Conservation (phyloP, 2,329 filamentous ascomycete genomes). For the Aspergillus intermedius region DNA sequence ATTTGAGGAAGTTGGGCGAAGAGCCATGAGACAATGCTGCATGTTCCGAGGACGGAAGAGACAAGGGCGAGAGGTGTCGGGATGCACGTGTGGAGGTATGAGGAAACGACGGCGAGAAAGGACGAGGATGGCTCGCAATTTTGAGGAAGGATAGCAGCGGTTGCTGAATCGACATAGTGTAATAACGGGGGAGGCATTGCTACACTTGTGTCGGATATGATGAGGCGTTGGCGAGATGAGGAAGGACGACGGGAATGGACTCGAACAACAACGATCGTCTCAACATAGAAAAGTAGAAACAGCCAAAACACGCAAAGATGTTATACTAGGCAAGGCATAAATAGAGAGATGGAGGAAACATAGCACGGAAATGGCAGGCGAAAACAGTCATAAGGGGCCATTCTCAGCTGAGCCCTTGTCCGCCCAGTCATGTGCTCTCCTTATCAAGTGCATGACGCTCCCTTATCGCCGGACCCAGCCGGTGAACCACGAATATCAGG, state of each 20-base stretch:
- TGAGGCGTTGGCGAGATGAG: not conserved
- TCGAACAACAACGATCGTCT: not conserved
- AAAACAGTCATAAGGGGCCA: not conserved
- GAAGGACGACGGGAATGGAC: not conserved
- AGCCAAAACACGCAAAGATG: not conserved
- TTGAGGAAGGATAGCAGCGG: constrained; percentile 40
- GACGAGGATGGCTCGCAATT: constrained; percentile 56
- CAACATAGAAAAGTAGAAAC: not conserved
- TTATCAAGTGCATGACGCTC: not conserved
- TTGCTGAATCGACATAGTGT: constrained; percentile 17
- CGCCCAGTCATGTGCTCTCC: not conserved
- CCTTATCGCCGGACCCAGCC: not conserved
- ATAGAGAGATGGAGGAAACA: not conserved
- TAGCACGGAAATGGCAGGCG: not conserved
- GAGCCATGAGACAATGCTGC: constrained; percentile 62
- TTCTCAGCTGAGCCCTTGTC: not conserved
- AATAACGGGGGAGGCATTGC: constrained; percentile 27
- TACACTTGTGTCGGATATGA: not conserved
- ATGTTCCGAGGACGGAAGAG: constrained; percentile 54
- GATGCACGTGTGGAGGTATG: constrained; percentile 55
- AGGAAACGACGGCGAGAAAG: constrained; percentile 53
- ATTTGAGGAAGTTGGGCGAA: constrained; percentile 65
- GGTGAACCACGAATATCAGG: not conserved
- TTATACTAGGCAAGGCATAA: too few species aligned
- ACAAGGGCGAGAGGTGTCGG: constrained; percentile 57